phyloP scores from a whole-genome alignment of 2,329 filamentous ascomycete species.

The Trichoderma polysporum region DNA sequence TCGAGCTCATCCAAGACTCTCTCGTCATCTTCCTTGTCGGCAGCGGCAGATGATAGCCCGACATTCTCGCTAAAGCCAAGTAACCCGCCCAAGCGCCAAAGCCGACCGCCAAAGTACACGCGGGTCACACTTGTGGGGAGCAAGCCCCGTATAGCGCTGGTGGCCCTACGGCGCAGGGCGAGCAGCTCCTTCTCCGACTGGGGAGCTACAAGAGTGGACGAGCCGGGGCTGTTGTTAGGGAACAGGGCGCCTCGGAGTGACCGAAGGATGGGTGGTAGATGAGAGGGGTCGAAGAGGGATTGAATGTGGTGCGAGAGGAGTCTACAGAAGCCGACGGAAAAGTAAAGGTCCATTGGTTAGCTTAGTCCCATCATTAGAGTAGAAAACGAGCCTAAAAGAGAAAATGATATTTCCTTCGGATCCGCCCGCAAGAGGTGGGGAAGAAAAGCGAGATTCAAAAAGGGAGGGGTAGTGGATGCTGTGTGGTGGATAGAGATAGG shows the following conservation, averaged over 20 bases:
- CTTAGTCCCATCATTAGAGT: constrained; percentile 1
- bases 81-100: constrained; percentile 29
- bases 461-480: constrained; percentile 1
- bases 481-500: constrained; percentile 6
- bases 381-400: constrained; percentile 1
- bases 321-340: constrained; percentile 42
- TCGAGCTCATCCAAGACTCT: constrained; percentile 58
- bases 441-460: constrained; percentile 1
- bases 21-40: constrained; percentile 32
- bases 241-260: constrained; percentile 77
- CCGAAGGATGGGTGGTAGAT: constrained; percentile 66
- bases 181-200: constrained; percentile 58
- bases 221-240: constrained; percentile 76
- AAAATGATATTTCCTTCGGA: constrained; percentile 3
- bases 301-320: constrained; percentile 59
- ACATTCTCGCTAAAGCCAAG: constrained; percentile 22
- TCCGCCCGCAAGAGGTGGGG: constrained; percentile 16
- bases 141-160: constrained; percentile 55
- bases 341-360: constrained; percentile 24
- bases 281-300: constrained; percentile 60
- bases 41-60: constrained; percentile 3
- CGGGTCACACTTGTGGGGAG: constrained; percentile 48
- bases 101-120: constrained; percentile 50
- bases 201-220: constrained; percentile 60
- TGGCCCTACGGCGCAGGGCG: constrained; percentile 65